These are phyloP conservation scores for Gossypium turneri DNA, from an alignment of 345 rosid genomes.

Conservation along the genomic window DNA sequence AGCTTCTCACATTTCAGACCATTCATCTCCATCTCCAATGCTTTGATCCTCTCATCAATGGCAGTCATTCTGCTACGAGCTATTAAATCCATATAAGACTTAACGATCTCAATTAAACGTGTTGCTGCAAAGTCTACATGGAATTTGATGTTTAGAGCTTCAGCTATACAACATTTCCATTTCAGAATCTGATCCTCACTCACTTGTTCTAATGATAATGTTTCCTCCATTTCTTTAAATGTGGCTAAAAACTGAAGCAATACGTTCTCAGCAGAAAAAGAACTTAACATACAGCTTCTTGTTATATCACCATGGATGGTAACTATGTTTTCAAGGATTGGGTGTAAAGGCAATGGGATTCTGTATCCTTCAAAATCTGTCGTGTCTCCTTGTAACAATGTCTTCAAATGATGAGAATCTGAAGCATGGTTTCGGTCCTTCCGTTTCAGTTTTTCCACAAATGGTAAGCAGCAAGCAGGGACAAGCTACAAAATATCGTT, in stretches of 20 bases:
- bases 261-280: not conserved
- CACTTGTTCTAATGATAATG: not conserved
- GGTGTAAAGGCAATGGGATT: not conserved
- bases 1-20: not conserved
- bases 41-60: not conserved
- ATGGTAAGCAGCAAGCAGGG: not conserved
- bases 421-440: not conserved
- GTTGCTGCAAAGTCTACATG: not conserved
- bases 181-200: not conserved
- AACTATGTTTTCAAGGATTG: not conserved
- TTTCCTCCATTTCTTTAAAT: not conserved
- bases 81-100: not conserved
- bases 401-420: not conserved
- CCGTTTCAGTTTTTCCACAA: not conserved
- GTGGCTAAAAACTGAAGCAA: not conserved
- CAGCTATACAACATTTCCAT: not conserved
- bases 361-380: not conserved
- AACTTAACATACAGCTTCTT: not conserved
- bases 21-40: not conserved
- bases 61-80: not conserved
- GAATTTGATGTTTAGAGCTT: not conserved
- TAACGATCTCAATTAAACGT: not conserved
- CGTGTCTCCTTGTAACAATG: not conserved
- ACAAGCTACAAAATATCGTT: not conserved
- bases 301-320: not conserved